A percentile compares a stretch with the other conserved stretches of the same genome.
Conservation (phyloP, 2,329 filamentous ascomycete species). For the Botrytis fragariae region DNA sequence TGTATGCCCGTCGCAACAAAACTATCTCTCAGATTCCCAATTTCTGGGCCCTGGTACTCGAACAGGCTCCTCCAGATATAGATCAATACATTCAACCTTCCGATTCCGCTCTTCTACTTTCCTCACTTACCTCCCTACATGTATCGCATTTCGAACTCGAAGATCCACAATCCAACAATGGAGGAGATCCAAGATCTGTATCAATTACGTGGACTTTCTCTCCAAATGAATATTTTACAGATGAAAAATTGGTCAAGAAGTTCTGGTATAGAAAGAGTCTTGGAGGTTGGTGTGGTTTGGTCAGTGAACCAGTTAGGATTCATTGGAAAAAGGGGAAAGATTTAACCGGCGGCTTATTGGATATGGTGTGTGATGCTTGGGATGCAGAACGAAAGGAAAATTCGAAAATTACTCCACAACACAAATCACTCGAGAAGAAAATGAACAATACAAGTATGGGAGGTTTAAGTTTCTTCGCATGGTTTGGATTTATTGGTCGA, state of each 20-base stretch:
- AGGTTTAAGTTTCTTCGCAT: slow-evolving; percentile 79
- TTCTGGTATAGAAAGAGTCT: slow-evolving; percentile 75
- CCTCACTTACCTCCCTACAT: slow-evolving; percentile 63
- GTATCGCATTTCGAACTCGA: slow-evolving; percentile 81
- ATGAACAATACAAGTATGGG: slow-evolving; percentile 59
- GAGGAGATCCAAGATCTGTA: slow-evolving; percentile 78
- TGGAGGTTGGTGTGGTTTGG: slow-evolving; percentile 70
- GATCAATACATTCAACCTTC: slow-evolving; percentile 83
- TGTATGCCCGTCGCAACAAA: slow-evolving; percentile 74
- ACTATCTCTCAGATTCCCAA: slow-evolving; percentile 71
- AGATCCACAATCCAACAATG: slow-evolving; percentile 41
- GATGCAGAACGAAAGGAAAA: slow-evolving; percentile 54
- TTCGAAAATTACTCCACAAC: slow-evolving; percentile 45
- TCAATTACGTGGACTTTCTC: slow-evolving; percentile 74
- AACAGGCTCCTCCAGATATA: slow-evolving; percentile 80
- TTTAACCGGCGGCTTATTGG: slow-evolving; percentile 75
- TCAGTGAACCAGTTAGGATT: slow-evolving; percentile 86
- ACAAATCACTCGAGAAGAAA: slow-evolving; percentile 53
- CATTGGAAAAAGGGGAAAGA: slow-evolving; percentile 86
- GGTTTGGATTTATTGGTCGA: slow-evolving; percentile 76
- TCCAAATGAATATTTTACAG: slow-evolving; percentile 78
- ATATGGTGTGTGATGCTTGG: slow-evolving; percentile 67
- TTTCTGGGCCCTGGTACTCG: slow-evolving; percentile 95
- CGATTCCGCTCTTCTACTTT: slow-evolving; percentile 71
- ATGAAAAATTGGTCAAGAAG: slow-evolving; percentile 80